Evolutionary conservation across 2,329 filamentous ascomycete species (phyloP), one percentile per base, ranked within the genome.

Genomic region (Corynespora cassiicola): DNA sequence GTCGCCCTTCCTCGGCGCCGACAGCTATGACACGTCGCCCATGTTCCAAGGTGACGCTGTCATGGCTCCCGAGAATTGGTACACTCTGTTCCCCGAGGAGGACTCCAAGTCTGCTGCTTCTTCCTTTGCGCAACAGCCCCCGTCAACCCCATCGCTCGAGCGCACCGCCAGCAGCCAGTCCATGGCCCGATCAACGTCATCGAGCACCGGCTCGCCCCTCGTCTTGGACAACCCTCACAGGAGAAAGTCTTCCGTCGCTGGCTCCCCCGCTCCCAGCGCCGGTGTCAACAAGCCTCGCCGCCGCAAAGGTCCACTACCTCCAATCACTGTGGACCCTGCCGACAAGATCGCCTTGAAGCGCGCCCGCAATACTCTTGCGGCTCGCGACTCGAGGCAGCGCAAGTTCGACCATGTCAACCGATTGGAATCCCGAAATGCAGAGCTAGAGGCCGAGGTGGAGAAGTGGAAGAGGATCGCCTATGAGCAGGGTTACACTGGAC

Each of bases 351-450:
- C 89, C 14, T 81, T 91, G 78, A 96, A 96, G 84, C 88, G 92
- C 67, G 91, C 90, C 33, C 87, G 90, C 54, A 97, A 96, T 69
- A 95, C 90, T 7, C 81, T 95, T 67, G 92, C 92, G 12, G 92
- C 92, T 58, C 90, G 92, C 53, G 96, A 96, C 74, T 96, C 90
- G 43, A 86, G 92, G 35, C 86, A 90, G 61, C 86, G 90, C 52
- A 96, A 96, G 75, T 84, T 88, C 40, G 79, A 86, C 65, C 81
- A 85, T 54, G 77, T 92, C 45, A 84, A 88, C 39, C 81, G 84
- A 41, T 77, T 96, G 29, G 87, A 95, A 74, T 79, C 79, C 24
- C 77, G 81, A 58, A 90, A 95, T 58, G 77, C 75, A 12, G 83
- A 87, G 63, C 73, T 92, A 18, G 78, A 85, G 67, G 76, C 78